Conservation (phyloP, 768 basidiomycete genomes). For the Gloeopeniophorella convolvens region DNA sequence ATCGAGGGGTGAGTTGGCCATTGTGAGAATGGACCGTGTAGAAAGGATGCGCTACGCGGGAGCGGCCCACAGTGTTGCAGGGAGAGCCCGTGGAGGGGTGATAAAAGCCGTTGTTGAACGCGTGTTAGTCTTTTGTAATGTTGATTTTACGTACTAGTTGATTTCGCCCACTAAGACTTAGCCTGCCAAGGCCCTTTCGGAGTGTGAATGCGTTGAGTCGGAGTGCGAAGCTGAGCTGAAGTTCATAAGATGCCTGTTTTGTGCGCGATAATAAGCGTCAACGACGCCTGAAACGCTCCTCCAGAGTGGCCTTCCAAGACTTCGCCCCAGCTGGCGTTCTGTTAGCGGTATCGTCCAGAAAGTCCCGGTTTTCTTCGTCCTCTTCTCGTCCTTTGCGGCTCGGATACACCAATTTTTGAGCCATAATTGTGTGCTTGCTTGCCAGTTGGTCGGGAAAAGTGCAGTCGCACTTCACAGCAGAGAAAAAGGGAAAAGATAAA, state of each 20-base stretch:
- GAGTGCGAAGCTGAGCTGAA: slow-evolving; percentile 17
- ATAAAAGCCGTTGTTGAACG: neutral
- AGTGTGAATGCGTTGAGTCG: slow-evolving; percentile 7
- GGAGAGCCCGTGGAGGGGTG: neutral
- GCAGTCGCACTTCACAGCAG: slow-evolving; percentile 30
- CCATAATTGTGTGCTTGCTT: slow-evolving; percentile 20
- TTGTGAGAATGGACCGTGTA: neutral
- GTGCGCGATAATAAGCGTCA: slow-evolving; percentile 12
- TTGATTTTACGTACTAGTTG: slow-evolving; percentile 6
- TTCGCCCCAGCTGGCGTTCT: slow-evolving; percentile 17
- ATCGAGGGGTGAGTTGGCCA: slow-evolving; percentile 22
- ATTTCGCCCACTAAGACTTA: neutral
- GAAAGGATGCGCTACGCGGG: neutral
- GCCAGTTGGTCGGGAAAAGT: slow-evolving; percentile 18
- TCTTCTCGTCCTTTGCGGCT: slow-evolving; percentile 19
- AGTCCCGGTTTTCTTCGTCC: slow-evolving; percentile 15
- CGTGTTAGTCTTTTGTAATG: no score
- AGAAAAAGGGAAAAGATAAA: slow-evolving; percentile 32
- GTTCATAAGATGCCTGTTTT: neutral
- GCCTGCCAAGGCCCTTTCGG: slow-evolving; percentile 12
- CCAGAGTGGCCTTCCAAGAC: slow-evolving; percentile 17
- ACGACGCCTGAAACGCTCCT: slow-evolving; percentile 16
- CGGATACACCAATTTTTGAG: slow-evolving; percentile 17
- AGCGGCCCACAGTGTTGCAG: neutral
- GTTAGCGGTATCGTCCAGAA: slow-evolving; percentile 18